phyloP scores from a whole-genome alignment of 345 rosid species.

The Gossypium australe region DNA sequence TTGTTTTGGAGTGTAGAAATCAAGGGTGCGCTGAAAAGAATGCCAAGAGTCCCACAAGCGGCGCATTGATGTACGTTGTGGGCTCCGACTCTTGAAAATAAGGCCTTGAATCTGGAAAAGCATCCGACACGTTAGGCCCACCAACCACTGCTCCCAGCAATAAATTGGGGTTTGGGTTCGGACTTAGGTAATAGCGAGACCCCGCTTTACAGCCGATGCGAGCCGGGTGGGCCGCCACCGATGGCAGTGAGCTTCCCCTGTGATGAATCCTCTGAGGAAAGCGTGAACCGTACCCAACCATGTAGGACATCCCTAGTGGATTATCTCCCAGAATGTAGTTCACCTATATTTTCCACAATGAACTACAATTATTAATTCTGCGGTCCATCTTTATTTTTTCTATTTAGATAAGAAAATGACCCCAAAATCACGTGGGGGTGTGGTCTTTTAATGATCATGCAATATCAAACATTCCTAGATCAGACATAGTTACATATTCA shows the following conservation, averaged over 20 bases:
- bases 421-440: conserved; percentile 23
- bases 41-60: conserved; percentile 82
- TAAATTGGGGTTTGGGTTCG: conserved; percentile 73
- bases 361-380: background rate
- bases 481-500: background rate
- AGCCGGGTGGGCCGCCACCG: conserved; percentile 54
- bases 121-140: conserved; percentile 75
- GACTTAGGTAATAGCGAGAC: conserved; percentile 50
- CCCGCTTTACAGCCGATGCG: conserved; percentile 67
- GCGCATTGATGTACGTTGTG: conserved; percentile 93
- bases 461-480: conserved; percentile 3
- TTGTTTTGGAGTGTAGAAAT: background rate
- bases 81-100: conserved; percentile 89
- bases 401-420: background rate
- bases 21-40: conserved; percentile 66
- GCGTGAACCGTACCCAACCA: conserved; percentile 85
- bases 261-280: conserved; percentile 92
- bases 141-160: conserved; percentile 84
- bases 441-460: conserved; percentile 5
- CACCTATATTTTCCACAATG: conserved; percentile 38
- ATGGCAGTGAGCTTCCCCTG: conserved; percentile 79
- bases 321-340: conserved; percentile 95
- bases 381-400: background rate
- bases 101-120: conserved; percentile 76
- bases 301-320: conserved; percentile 80